Base-by-base conservation (phyloP, 1,284 basidiomycete species). In the Trametes pubescens region DNA sequence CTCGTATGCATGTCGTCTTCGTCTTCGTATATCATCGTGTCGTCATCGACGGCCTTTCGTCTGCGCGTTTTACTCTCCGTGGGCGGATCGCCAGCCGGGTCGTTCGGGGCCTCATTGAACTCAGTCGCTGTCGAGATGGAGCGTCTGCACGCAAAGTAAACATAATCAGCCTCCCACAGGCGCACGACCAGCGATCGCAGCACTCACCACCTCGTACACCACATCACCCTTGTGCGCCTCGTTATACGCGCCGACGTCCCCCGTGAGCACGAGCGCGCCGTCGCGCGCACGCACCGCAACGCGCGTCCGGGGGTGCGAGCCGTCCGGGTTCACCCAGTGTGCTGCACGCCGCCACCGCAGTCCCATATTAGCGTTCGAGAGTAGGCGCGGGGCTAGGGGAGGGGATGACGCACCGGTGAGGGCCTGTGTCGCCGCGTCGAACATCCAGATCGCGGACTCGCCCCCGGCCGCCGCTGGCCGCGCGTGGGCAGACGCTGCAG, bases 361-460 rank as follows among this genome's bases (percentile, higher is more conserved):
- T 26, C 16, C n/a, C n/a, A n/a, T n/a, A n/a, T 22, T 32, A 51
- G 18, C 35, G 5, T 14, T 26, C 29, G 49, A 48, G 44, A 11
- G 37, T 14, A 21, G 11, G 34, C 18, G 24, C 18, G 47, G 43
- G 43, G 38, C 34, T 7, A 11, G 0, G n/a, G 18, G n/a, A 52
- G 22, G 29, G 43, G 38, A 16, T 14, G 38, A 68, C 72, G 61
- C 49, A 73, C 72, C 55, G 16, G 53, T 66, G 59, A 73, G 63
- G 61, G 66, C 53, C 40, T 53, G 55, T 4, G 69, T 69, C 21
- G 57, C 24, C 14, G 56, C 49, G 58, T 73, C 67, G 22, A 69
- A 49, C 56, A 65, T 60, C 72, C 72, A 73, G 38, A 73, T 70
- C n/a, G 68, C 61, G 21, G 70, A 71, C 59, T 72, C 67, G 51